Conservation (phyloP, 2,329 filamentous ascomycete genomes). For the Stemphylium lycopersici region DNA sequence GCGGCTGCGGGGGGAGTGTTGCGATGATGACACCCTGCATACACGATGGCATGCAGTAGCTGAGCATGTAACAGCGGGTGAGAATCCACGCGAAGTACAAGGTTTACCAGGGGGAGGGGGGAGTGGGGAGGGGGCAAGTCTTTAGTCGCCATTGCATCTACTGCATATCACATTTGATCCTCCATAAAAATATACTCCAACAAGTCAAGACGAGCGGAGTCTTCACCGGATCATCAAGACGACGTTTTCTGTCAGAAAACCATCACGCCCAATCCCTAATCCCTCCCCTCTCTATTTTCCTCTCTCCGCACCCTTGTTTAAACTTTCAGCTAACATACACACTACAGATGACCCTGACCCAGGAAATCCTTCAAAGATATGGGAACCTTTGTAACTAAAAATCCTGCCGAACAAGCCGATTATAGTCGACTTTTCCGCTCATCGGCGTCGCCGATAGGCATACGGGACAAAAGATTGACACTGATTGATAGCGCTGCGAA, state of each 20-base stretch:
- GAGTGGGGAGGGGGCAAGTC: too few species aligned
- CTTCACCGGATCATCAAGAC: background rate
- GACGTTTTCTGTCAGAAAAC: conserved; percentile 2
- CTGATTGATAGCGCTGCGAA: too few species aligned
- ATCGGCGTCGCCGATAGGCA: too few species aligned
- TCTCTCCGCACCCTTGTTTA: background rate
- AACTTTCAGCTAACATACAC: background rate
- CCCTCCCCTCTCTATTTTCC: background rate
- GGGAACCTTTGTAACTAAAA: background rate
- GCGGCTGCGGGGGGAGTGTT: background rate
- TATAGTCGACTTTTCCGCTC: background rate
- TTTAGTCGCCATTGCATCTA: background rate
- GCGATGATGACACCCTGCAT: conserved; percentile 8
- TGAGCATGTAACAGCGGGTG: background rate
- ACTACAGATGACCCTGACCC: conserved; percentile 4
- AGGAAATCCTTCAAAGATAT: background rate
- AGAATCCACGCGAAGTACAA: background rate
- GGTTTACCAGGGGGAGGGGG: background rate
- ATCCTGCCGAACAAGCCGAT: background rate
- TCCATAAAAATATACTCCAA: background rate
- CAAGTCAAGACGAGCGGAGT: background rate
- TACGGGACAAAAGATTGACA: too few species aligned
- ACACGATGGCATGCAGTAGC: conserved; percentile 4
- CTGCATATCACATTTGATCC: background rate
- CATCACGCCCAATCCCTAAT: background rate